A percentile compares a stretch with the other conserved stretches of the same genome.
phyloP scores from a whole-genome alignment of 352 stramenopile genomes.

The Sclerospora graminicola region DNA sequence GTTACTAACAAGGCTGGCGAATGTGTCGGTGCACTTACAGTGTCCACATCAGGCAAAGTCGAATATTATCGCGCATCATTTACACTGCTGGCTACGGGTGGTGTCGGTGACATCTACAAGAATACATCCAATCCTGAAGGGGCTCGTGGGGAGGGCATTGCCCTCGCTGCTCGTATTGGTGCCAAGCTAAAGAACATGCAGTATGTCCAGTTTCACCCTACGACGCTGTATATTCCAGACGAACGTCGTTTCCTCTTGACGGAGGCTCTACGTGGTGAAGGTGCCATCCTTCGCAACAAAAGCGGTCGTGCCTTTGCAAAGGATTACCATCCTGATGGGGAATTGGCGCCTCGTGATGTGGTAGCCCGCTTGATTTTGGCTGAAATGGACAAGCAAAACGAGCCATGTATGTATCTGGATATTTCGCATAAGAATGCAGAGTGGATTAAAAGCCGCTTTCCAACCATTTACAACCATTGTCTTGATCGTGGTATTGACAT shows the following conservation, averaged over 20 bases:
- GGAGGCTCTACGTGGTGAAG: constrained; percentile 89
- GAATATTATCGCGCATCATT: constrained; percentile 68
- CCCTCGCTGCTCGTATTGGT: constrained; percentile 66
- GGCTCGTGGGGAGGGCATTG: constrained; percentile 61
- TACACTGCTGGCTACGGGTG: constrained; percentile 89
- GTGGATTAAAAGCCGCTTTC: constrained; percentile 84
- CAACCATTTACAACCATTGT: constrained; percentile 80
- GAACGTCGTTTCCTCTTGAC: constrained; percentile 89
- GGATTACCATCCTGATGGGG: constrained; percentile 87
- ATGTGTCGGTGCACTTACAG: constrained; percentile 68
- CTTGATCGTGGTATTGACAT: constrained; percentile 84
- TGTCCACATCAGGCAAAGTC: constrained; percentile 41
- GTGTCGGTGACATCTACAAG: constrained; percentile 89
- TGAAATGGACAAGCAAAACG: constrained; percentile 78
- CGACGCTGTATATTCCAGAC: constrained; percentile 85
- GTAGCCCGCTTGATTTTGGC: constrained; percentile 88
- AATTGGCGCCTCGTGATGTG: constrained; percentile 91
- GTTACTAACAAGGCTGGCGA: constrained; percentile 43
- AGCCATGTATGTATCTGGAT: constrained; percentile 87
- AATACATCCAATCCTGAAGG: constrained; percentile 91
- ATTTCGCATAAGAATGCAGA: constrained; percentile 84
- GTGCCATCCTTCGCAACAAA: constrained; percentile 83
- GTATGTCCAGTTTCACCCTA: constrained; percentile 96
- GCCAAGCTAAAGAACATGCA: constrained; percentile 87
- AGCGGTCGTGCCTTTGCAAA: constrained; percentile 76